Base-by-base conservation (phyloP, 108 stramenopile species). In the Nitzschia sp. region DNA sequence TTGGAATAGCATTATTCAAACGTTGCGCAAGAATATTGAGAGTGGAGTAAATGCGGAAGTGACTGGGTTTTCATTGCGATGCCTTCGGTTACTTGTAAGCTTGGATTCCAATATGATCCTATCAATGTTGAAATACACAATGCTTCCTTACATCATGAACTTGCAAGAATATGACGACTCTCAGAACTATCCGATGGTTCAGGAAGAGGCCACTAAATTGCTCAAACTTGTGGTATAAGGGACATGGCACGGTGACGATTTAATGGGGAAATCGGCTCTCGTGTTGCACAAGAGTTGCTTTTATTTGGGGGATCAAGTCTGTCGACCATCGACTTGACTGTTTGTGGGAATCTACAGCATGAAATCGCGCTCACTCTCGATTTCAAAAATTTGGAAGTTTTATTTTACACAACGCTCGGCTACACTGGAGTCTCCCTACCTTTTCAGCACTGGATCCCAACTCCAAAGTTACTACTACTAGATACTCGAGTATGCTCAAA, bases 81-180 rank as follows among this genome's bases (percentile, higher is more conserved):
- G 34, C 19, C 30, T 62, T 33, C 60, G 60, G 2, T 23, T 62
- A 27, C 24, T 62, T 18, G 21, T 45, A 6, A 8, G 15, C 4
- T 15, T 62, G 38, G 60, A 62, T 26, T 42, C 60, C 18, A 42
- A 36, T 42, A 30, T 30, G 3, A 25, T 57, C 13, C 4, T 21
- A 19, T 9, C 34, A 9, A 11, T 62, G 23, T 8, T 62, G 9
- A 26, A 42, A 27, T 62, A 62, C 21, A 45, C 60, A 62, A 17
- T 62, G 24, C 60, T 62, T 3, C 60, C 60, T 17, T 62, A 30
- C 35, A 62, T 62, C 24, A n/a, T 62, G 60, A 45, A 62, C 11
- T 27, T 62, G 11, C 11, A 62, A 42, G 60, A 62, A 5, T 21
- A 5, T 38, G 35, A 36, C 6, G 24, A 62, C 15, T 3, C 23